Evolutionary conservation across 176 grass and related monocot species (phyloP).

Genomic region (Olyra latifolia): DNA sequence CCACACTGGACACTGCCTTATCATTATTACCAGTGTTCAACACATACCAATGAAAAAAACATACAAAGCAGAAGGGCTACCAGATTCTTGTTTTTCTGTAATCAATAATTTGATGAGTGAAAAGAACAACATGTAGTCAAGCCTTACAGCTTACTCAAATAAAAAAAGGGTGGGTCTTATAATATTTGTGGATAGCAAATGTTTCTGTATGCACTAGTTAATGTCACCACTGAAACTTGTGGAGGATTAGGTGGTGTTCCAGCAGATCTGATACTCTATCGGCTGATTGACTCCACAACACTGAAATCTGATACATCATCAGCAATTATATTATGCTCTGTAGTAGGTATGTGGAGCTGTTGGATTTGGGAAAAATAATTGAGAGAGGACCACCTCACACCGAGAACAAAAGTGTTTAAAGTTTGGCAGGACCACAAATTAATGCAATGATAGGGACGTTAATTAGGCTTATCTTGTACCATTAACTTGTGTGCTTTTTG

Average conservation of each 20-base stretch:
- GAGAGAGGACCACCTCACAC: conserved; percentile 46
- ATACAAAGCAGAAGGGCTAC: neutral
- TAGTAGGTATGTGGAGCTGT: conserved; percentile 40
- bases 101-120: neutral
- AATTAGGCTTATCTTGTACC: conserved; percentile 41
- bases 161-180: conserved; percentile 21
- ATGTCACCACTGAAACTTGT: conserved; percentile 33
- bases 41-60: too few species aligned
- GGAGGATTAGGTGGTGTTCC: conserved; percentile 36
- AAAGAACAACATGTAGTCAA: conserved; percentile 19
- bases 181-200: conserved; percentile 29
- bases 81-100: neutral
- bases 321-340: conserved; percentile 31
- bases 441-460: conserved; percentile 28
- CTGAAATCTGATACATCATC: conserved; percentile 31
- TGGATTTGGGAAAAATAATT: conserved; percentile 29
- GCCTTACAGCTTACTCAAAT: neutral
- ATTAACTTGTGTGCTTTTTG: conserved; percentile 28
- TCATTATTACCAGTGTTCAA: neutral
- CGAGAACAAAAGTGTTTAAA: conserved; percentile 36
- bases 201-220: conserved; percentile 27
- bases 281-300: conserved; percentile 34
- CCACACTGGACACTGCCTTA: neutral
- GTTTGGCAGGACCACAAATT: conserved; percentile 45
- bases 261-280: conserved; percentile 39